Evolutionary conservation across 306 rosid species (phyloP).

Genomic region (Begonia peltatifolia): DNA sequence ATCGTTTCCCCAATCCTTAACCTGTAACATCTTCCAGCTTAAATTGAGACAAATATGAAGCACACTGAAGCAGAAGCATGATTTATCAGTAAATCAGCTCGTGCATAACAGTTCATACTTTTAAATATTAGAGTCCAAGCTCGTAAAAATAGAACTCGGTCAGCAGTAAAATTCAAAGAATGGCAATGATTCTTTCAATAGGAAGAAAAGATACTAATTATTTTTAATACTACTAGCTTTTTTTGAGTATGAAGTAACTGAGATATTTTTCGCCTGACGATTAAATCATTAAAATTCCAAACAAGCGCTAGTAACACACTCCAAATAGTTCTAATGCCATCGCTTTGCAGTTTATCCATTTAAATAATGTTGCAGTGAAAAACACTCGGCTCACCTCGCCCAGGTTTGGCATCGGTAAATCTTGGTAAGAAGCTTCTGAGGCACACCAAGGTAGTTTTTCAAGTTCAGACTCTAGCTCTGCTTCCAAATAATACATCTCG

Average conservation of each 20-base stretch:
- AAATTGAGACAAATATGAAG: conserved; percentile 8
- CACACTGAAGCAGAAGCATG: background rate
- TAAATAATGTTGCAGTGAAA: background rate
- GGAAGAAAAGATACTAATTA: too few species aligned
- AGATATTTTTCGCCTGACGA: too few species aligned
- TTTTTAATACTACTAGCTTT: too few species aligned
- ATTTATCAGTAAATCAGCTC: background rate
- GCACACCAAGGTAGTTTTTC: conserved; percentile 55
- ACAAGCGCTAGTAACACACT: too few species aligned
- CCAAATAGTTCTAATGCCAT: too few species aligned
- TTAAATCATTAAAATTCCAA: too few species aligned
- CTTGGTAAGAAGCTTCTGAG: conserved; percentile 21
- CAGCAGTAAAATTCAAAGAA: too few species aligned
- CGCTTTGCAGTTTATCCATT: too few species aligned
- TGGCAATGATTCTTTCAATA: too few species aligned
- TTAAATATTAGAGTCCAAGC: too few species aligned
- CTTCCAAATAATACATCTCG: conserved; percentile 59
- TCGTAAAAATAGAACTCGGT: too few species aligned
- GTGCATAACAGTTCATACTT: background rate
- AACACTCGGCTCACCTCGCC: conserved; percentile 26
- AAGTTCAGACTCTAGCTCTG: conserved; percentile 62
- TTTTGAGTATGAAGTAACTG: too few species aligned
- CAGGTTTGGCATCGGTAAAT: conserved; percentile 13
- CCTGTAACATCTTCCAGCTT: conserved; percentile 18
- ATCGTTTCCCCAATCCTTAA: conserved; percentile 20